Evolutionary conservation across 2,329 filamentous ascomycete genomes (phyloP), one percentile per base, ranked within the genome.

Genomic region (Cladobotryum mycophilum): DNA sequence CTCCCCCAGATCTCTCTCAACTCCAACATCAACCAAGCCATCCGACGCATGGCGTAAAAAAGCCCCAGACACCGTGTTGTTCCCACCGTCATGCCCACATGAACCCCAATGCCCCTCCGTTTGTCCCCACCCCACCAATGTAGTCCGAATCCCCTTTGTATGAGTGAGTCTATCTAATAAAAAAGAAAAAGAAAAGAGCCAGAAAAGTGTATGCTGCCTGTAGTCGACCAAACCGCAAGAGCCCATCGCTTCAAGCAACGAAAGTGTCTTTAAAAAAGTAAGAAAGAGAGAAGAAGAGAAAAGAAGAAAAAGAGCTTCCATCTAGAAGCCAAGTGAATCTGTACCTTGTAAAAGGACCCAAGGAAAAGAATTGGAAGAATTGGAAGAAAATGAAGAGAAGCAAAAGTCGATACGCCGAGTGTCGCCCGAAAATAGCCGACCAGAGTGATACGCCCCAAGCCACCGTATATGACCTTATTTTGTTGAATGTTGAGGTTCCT

Each of bases 211-310:
- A 18, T 40, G 45, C 45, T 47, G 37, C 25, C 25, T 30, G 25
- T 30, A 30, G 40, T 38, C 43, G 9, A 15, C 49, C 33, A 51
- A 43, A 17, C 38, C 20, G 49, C 44, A 47, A n/a, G 14, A 45
- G 37, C 38, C 37, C 51, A 47, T 53, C 52, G 42, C 40, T 47
- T 49, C 55, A 56, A 47, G 45, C 41, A 43, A 53, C 14, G 37
- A 44, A 8, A 30, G 25, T 41, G 38, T 38, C 17, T 38, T n/a
- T 6, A 2, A 13, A 12, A 18, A 18, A 43, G 15, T 52, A 36
- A 43, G 45, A 37, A 57, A 46, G 54, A 56, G 41, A 40, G 55
- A 45, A 56, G 51, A 55, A 35, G 53, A 48, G 58, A 42, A 43
- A 47, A 36, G 51, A 37, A 49, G 53, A 48, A 43, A 44, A 47